Evolutionary conservation across 176 grass and related monocot species (phyloP).

Genomic region (Phragmites australis): DNA sequence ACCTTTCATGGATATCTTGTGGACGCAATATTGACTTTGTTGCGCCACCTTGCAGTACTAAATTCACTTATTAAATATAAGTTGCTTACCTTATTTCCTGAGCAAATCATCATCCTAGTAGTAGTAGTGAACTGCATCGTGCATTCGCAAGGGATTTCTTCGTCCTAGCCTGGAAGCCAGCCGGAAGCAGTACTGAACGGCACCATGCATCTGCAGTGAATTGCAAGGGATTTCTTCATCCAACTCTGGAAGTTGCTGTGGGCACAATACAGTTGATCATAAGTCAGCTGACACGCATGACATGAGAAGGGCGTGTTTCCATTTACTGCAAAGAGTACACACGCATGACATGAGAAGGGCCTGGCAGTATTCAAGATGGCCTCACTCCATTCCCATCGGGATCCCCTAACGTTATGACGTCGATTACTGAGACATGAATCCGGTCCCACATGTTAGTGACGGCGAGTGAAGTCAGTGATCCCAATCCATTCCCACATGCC

Average conservation of each 20-base stretch:
- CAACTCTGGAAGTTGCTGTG: background rate
- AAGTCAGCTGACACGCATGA: background rate
- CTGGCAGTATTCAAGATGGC: too few relatives aligned
- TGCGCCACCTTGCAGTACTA: background rate
- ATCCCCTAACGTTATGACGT: too few relatives aligned
- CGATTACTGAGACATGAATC: background rate
- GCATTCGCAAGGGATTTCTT: background rate
- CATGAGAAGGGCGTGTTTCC: background rate
- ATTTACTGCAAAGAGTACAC: too few relatives aligned
- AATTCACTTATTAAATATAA: background rate
- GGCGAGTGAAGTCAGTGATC: too few relatives aligned
- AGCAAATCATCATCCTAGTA: too few relatives aligned
- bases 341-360: too few relatives aligned
- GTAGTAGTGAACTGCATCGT: background rate
- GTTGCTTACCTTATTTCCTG: too few relatives aligned
- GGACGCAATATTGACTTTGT: background rate
- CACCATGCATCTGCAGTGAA: background rate
- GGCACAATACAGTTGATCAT: background rate
- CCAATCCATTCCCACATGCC: slow-evolving; percentile 32
- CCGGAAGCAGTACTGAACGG: background rate
- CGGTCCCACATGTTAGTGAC: background rate
- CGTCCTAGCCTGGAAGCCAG: too few relatives aligned
- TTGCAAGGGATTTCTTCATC: background rate
- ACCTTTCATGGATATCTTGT: slow-evolving; percentile 2
- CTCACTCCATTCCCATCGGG: too few relatives aligned